Conservation (phyloP, 1,284 basidiomycete genomes). For the Ustanciosporium gigantosporum region DNA sequence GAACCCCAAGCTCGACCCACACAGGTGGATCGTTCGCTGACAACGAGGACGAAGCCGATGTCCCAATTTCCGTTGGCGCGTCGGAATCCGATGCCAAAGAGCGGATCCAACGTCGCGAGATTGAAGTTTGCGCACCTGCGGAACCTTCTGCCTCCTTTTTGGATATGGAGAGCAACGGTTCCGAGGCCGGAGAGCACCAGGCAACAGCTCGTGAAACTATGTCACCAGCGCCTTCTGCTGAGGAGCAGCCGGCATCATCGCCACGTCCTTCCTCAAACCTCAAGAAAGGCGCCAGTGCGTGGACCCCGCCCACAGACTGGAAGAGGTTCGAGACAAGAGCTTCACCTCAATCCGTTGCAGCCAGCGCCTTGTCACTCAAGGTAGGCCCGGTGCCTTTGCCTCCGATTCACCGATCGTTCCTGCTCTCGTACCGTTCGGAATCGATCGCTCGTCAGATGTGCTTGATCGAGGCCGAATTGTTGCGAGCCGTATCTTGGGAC, state of each 20-base stretch:
- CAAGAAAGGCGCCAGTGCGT: background rate
- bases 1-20: slow-evolving; percentile 16
- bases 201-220: background rate
- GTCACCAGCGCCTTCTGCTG: background rate
- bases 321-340: no score
- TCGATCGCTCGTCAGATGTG: slow-evolving; percentile 76
- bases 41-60: slow-evolving; percentile 19
- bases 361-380: slow-evolving; percentile 1
- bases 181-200: background rate
- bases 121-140: no score
- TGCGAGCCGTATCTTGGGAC: slow-evolving; percentile 79
- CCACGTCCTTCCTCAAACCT: no score
- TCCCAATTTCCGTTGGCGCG: slow-evolving; percentile 8
- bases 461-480: slow-evolving; percentile 84
- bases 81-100: background rate
- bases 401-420: slow-evolving; percentile 49
- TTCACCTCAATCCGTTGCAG: background rate
- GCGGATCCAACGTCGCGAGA: background rate
- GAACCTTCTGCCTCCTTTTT: no score
- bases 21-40: slow-evolving; percentile 29
- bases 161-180: background rate
- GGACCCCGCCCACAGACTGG: no score
- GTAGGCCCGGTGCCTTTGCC: slow-evolving; percentile 8
- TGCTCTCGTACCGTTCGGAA: slow-evolving; percentile 63
- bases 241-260: no score